Base-by-base conservation (phyloP, 1,139 yeast species). In the Suhomyces coccinellae region DNA sequence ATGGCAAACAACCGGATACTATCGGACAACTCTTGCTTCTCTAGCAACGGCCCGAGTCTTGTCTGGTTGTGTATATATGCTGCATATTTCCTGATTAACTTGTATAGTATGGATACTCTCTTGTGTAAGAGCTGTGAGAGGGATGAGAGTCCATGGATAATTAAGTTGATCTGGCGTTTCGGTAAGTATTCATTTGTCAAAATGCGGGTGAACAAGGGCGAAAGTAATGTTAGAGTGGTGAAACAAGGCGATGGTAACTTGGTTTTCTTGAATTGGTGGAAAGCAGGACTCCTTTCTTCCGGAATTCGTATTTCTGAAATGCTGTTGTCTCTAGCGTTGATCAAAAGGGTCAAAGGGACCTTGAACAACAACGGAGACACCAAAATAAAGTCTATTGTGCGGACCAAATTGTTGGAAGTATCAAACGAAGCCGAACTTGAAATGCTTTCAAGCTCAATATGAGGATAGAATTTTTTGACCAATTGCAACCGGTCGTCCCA, bases 141-240 rank as follows among this genome's bases (percentile, higher is more conserved):
- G 3, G 73, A 63, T 40, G 68, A 65, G 34, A 69, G 55, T 9
- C 70, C 63, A 52, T 58, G 65, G 55, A 72, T 56, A 0, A 71
- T 44, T 30, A 62, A 50, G 45, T 63, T 63, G 22, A 72, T 50
- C 38, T 68, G 66, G 16, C 51, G 45, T 27, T 54, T 53, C 3
- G 67, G 67, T 6, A 67, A 40, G 48, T 65, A 71, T 43, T 65
- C 58, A 7, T 46, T 46, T 1, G 43, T 26, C 12, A 71, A 43
- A 3, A 48, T 51, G 22, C 44, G 49, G 13, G 57, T 37, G 37
- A 61, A 62, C 2, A 63, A 51, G 2, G 59, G 57, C 6, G 73
- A 66, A 12, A 69, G 47, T 15, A 60, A 35, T 13, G 40, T 44
- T 13, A 55, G 34, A 3, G 56, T 50, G 5, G 48, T 41, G 15